A percentile compares a stretch with the other conserved stretches of the same genome.
These are phyloP conservation scores for Cicer pinnatifidum DNA, from an alignment of 306 rosid species.

Conservation along the genomic window DNA sequence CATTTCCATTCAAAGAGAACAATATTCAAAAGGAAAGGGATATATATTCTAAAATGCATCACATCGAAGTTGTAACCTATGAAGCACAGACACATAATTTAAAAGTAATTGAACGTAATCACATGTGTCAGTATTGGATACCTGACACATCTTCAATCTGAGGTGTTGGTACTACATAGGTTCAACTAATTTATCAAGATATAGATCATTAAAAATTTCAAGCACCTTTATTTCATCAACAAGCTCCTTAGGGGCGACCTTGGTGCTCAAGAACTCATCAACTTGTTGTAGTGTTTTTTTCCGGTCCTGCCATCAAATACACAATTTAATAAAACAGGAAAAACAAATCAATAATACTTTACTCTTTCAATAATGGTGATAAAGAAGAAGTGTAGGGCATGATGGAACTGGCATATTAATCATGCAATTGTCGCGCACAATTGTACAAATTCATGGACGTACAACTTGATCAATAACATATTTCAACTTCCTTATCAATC, in stretches of 20 bases:
- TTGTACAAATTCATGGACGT: constrained; percentile 10
- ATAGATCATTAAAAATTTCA: neutral
- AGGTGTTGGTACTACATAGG: neutral
- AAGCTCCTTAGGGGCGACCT: constrained; percentile 88
- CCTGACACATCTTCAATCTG: no score
- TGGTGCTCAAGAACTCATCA: constrained; percentile 81
- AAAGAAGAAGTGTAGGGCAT: constrained; percentile 15
- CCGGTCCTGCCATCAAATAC: constrained; percentile 68
- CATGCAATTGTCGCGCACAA: neutral
- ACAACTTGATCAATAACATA: constrained; percentile 2
- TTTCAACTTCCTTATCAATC: no score
- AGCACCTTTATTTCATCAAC: constrained; percentile 80
- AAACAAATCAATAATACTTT: constrained; percentile 14
- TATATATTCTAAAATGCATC: constrained; percentile 11
- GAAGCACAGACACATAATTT: no score
- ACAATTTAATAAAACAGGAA: neutral
- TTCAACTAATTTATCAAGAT: constrained; percentile 4
- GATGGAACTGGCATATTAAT: constrained; percentile 14
- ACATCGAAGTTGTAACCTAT: no score
- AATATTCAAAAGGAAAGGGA: constrained; percentile 7
- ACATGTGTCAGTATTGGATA: no score
- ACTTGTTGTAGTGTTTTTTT: constrained; percentile 68
- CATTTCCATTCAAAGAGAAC: constrained; percentile 37
- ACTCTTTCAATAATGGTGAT: neutral
- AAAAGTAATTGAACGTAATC: no score